Percentiles rank a stretch among this genome's conserved stretches.
phyloP scores from a whole-genome alignment of 257 asterid genomes.

The Echium plantagineum region DNA sequence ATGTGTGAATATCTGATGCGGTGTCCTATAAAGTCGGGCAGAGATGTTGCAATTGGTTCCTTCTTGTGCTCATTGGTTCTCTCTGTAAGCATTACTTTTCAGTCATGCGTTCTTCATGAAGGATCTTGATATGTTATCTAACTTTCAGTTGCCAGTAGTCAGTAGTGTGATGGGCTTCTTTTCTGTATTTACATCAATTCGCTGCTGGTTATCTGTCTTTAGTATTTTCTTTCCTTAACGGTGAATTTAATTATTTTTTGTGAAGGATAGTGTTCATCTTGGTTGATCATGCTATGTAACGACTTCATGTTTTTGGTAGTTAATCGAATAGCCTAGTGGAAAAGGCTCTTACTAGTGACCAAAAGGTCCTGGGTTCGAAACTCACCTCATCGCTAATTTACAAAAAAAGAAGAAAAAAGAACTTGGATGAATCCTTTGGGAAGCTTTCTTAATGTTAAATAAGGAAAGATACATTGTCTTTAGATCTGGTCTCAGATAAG shows the following conservation, averaged over 20 bases:
- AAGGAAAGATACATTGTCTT: not conserved
- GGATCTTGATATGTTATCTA: not conserved
- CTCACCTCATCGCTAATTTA: too few species aligned
- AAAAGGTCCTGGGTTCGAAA: too few species aligned
- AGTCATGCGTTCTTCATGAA: not conserved
- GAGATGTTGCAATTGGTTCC: slow-evolving; percentile 70
- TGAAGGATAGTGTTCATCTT: too few species aligned
- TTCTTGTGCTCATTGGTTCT: slow-evolving; percentile 89
- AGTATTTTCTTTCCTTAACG: too few species aligned
- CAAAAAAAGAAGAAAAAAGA: too few species aligned
- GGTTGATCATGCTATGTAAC: too few species aligned
- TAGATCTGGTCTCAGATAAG: too few species aligned
- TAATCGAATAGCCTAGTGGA: too few species aligned
- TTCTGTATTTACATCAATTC: not conserved
- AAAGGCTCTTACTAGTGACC: too few species aligned
- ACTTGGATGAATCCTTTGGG: not conserved
- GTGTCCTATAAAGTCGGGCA: slow-evolving; percentile 59
- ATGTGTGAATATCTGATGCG: slow-evolving; percentile 86
- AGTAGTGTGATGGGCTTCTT: not conserved
- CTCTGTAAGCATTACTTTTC: slow-evolving; percentile 38
- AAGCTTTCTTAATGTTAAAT: not conserved
- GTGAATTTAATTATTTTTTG: too few species aligned
- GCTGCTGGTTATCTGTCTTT: not conserved
- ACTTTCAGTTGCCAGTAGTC: not conserved
- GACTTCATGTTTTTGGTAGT: too few species aligned